These are phyloP conservation scores for Colletotrichum cereale DNA, from an alignment of 2,329 filamentous ascomycete species.

Conservation along the genomic window DNA sequence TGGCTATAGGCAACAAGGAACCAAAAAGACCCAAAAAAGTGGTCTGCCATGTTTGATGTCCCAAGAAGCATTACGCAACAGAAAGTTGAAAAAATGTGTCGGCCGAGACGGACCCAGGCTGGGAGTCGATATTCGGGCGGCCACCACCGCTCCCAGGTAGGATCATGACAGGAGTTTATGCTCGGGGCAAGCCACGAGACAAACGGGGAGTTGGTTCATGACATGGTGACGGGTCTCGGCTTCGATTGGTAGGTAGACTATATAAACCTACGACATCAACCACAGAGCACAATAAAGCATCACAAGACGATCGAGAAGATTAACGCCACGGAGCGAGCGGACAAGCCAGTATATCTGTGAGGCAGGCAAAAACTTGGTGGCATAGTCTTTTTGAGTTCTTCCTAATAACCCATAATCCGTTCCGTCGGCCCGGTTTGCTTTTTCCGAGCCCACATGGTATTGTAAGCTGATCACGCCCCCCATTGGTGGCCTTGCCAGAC, in stretches of 20 bases:
- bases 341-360: neutral
- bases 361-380: conserved; percentile 42
- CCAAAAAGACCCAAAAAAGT: conserved; percentile 6
- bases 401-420: conserved; percentile 41
- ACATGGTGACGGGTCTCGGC: neutral
- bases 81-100: conserved; percentile 4
- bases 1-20: conserved; percentile 9
- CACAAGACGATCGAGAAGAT: neutral
- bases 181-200: conserved; percentile 1
- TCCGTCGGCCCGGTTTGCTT: conserved; percentile 35
- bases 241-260: neutral
- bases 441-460: conserved; percentile 25
- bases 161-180: neutral
- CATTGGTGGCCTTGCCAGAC: conserved; percentile 34
- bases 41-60: conserved; percentile 31
- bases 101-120: neutral
- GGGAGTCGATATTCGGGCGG: conserved; percentile 8
- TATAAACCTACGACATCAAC: neutral
- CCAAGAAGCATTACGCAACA: conserved; percentile 22
- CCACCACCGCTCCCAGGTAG: neutral
- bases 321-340: neutral
- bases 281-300: neutral
- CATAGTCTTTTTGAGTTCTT: conserved; percentile 40
- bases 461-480: conserved; percentile 35
- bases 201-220: neutral